phyloP scores from a whole-genome alignment of 2,329 filamentous ascomycete genomes.

The Colletotrichum nymphaeae region DNA sequence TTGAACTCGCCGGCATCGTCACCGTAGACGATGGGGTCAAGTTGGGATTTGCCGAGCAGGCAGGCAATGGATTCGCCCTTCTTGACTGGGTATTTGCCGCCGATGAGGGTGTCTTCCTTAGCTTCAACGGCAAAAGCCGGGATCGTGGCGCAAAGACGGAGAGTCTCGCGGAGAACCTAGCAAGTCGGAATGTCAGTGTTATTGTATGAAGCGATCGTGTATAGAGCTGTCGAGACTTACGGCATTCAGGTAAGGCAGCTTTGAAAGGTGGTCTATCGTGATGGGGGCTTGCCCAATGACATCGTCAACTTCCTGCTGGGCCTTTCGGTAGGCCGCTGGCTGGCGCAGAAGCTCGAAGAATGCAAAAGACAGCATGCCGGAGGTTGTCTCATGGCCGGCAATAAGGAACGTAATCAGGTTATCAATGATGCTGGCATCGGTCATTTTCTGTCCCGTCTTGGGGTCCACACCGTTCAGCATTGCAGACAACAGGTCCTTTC shows the following conservation, averaged over 20 bases:
- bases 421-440: constrained; percentile 69
- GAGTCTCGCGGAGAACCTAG: constrained; percentile 65
- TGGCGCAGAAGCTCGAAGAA: constrained; percentile 75
- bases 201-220: no score
- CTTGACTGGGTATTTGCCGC: constrained; percentile 65
- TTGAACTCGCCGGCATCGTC: constrained; percentile 67
- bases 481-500: constrained; percentile 74
- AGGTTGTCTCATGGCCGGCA: constrained; percentile 77
- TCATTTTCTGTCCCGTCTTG: constrained; percentile 71
- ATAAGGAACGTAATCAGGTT: constrained; percentile 79
- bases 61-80: constrained; percentile 55
- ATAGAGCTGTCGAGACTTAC: constrained; percentile 34
- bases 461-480: constrained; percentile 74
- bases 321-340: constrained; percentile 68
- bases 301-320: constrained; percentile 74
- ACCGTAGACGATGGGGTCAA: constrained; percentile 67
- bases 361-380: constrained; percentile 73
- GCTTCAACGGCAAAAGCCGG: constrained; percentile 44
- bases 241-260: constrained; percentile 72
- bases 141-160: constrained; percentile 43
- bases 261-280: constrained; percentile 67
- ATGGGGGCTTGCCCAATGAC: constrained; percentile 70
- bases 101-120: constrained; percentile 55
- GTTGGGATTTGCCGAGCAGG: constrained; percentile 62
- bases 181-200: background rate